These are phyloP conservation scores for Yarrowia porcina DNA, from an alignment of 805 yeast genomes.

Conservation along the genomic window DNA sequence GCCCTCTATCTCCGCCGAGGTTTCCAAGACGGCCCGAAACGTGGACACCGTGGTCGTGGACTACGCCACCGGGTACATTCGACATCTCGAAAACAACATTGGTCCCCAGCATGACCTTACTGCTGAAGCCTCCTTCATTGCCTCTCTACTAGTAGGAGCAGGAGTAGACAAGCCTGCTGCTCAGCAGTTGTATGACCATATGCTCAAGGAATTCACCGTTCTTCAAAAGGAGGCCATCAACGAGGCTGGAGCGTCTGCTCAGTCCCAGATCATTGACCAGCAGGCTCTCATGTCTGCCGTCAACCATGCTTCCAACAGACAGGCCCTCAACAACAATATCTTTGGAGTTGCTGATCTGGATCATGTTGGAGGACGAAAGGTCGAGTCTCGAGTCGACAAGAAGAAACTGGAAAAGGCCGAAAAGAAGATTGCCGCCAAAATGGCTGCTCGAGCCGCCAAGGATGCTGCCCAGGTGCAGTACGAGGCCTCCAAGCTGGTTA, in stretches of 20 bases:
- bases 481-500: conserved; percentile 84
- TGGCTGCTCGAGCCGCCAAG: conserved; percentile 67
- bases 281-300: conserved; percentile 58
- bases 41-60: conserved; percentile 86
- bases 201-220: conserved; percentile 49
- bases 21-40: conserved; percentile 81
- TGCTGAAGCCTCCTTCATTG: conserved; percentile 65
- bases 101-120: conserved; percentile 67
- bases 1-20: conserved; percentile 43
- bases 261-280: conserved; percentile 75
- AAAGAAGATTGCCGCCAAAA: conserved; percentile 93
- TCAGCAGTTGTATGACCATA: conserved; percentile 47
- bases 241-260: conserved; percentile 74
- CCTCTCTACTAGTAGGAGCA: conserved; percentile 66
- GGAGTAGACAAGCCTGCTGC: conserved; percentile 71
- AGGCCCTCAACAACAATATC: conserved; percentile 69
- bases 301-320: conserved; percentile 47
- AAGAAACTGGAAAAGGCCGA: conserved; percentile 97
- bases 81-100: conserved; percentile 72
- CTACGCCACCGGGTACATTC: conserved; percentile 85
- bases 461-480: conserved; percentile 40
- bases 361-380: conserved; percentile 76
- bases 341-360: conserved; percentile 84
- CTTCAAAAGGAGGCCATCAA: conserved; percentile 66
- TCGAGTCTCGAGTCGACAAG: conserved; percentile 92